Base-by-base conservation (phyloP, 805 yeast species). In the Komagataella kurtzmanii region DNA sequence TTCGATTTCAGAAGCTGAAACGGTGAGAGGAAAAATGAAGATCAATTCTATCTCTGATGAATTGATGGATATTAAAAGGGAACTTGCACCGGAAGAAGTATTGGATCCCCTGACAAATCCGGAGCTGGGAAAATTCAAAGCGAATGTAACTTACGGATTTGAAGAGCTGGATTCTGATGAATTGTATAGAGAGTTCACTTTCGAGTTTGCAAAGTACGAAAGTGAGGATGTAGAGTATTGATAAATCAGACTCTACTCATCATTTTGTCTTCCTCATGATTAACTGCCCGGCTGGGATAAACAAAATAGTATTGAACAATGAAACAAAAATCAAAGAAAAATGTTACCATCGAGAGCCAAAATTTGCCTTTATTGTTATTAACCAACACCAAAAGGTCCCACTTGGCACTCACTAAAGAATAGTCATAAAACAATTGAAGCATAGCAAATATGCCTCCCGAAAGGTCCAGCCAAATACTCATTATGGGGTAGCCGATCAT, bases 401-500 rank as follows among this genome's bases (percentile, higher is more conserved):
- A 44, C n/a, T 21, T 30, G 40, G 43, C 49, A 24, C 62, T 55
- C 14, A 61, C 57, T 3, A 74, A 54, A 53, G 58, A 57, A 36
- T 69, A 76, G 53, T 71, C 75, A 17, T 74, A 54, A 0, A 65
- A 51, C 36, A 76, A 59, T 59, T 76, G 80, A 1, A 57, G 17
- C 17, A 69, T 51, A 6, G 75, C 66, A 50, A 71, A 65, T 3
- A 65, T 21, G 17, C 74, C 70, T 2, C 81, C 81, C 3, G 61
- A 48, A 7, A 74, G 58, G 57, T 76, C 81, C 17, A 73, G 61
- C 21, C 59, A 50, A 6, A 73, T 65, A 45, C 73, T 71, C 14
- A 61, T 51, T 44, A 65, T 68, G 3, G 79, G 70, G 53, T 73
- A 69, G 1, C 81, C 81, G 54, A 62, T 65, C 60, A 76, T 72